Evolutionary conservation across 1,284 basidiomycete species (phyloP).

Genomic region (Malassezia sp.): DNA sequence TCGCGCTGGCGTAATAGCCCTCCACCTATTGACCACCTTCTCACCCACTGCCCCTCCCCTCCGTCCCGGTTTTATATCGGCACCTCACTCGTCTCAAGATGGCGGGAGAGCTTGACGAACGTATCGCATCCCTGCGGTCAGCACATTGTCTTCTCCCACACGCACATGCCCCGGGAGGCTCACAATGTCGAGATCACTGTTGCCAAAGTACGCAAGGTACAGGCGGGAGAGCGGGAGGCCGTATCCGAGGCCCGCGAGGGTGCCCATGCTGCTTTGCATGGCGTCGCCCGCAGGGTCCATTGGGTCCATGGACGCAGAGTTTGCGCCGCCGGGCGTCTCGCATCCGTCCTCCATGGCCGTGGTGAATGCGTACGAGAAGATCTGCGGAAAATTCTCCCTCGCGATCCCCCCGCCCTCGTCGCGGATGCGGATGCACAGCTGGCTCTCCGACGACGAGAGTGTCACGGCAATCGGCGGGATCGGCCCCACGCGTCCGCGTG

Average conservation of each 20-base stretch:
- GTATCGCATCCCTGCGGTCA: conserved; percentile 33
- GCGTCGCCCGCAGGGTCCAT: conserved; percentile 54
- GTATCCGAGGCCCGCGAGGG: conserved; percentile 63
- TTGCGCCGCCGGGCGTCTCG: conserved; percentile 62
- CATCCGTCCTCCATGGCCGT: conserved; percentile 59
- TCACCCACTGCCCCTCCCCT: too few species aligned
- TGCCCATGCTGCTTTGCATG: conserved; percentile 62
- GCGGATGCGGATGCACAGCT: conserved; percentile 65
- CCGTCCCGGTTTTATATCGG: conserved; percentile 13
- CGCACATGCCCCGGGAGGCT: conserved; percentile 20
- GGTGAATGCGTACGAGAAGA: conserved; percentile 83
- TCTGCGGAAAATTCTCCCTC: conserved; percentile 60
- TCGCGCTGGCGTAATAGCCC: too few species aligned
- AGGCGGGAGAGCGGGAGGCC: conserved; percentile 67
- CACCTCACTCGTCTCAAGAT: conserved; percentile 20
- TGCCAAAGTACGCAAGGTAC: conserved; percentile 53
- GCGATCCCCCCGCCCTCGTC: conserved; percentile 76
- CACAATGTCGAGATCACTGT: conserved; percentile 17
- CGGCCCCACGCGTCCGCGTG: neutral
- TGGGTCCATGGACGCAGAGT: conserved; percentile 58
- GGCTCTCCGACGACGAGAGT: conserved; percentile 54
- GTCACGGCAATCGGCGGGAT: conserved; percentile 62
- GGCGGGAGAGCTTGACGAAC: conserved; percentile 30
- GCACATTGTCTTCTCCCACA: neutral
- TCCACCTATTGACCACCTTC: too few species aligned